A percentile compares a stretch with the other conserved stretches of the same genome.
These are phyloP conservation scores for Calonectria pseudoreteaudii DNA, from an alignment of 2,329 filamentous ascomycete genomes.

Conservation along the genomic window DNA sequence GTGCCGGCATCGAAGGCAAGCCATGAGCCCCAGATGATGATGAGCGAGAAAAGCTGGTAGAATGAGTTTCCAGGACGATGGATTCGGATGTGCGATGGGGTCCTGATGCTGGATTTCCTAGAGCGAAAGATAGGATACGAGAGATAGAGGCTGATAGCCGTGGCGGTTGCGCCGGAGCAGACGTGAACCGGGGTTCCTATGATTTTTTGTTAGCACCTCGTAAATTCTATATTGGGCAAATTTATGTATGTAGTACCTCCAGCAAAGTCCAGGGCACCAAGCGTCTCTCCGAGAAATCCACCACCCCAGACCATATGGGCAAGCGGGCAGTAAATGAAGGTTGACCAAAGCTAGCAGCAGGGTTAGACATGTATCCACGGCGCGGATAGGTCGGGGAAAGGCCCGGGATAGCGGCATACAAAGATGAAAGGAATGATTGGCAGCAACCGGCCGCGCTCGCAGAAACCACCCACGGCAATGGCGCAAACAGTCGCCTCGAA, in stretches of 20 bases:
- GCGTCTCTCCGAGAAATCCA: conserved; percentile 28
- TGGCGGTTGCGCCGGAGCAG: conserved; percentile 29
- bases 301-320: conserved; percentile 35
- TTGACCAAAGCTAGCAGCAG: conserved; percentile 23
- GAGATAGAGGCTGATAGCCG: conserved; percentile 30
- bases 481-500: conserved; percentile 33
- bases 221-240: background rate
- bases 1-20: conserved; percentile 32
- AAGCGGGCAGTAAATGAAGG: conserved; percentile 33
- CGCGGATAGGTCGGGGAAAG: background rate
- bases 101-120: conserved; percentile 16
- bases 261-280: conserved; percentile 31
- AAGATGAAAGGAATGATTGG: conserved; percentile 31
- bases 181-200: conserved; percentile 30
- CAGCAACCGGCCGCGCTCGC: conserved; percentile 28
- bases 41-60: conserved; percentile 28
- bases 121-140: conserved; percentile 33
- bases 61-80: conserved; percentile 32
- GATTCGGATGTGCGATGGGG: conserved; percentile 26
- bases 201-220: background rate
- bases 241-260: conserved; percentile 13
- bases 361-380: background rate
- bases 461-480: conserved; percentile 29
- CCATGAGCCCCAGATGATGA: conserved; percentile 36
- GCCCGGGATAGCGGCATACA: background rate